Conservation (phyloP, 257 asterid species). For the Nyctanthes arbortristis region DNA sequence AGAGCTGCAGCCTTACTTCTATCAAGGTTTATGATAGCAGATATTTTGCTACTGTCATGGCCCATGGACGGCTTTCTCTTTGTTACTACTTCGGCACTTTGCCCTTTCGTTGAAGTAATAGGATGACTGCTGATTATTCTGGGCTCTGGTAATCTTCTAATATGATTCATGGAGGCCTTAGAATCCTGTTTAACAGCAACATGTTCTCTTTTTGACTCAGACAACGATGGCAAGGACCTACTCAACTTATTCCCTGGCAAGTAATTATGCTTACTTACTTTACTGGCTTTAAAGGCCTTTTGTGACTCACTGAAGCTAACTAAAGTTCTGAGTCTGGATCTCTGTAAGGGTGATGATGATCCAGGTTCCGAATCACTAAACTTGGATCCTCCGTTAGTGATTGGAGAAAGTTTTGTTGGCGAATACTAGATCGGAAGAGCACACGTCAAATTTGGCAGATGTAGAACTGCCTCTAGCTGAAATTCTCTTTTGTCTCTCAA, state of each 20-base stretch:
- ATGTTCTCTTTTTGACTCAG: slow-evolving; percentile 57
- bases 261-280: slow-evolving; percentile 46
- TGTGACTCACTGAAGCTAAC: slow-evolving; percentile 44
- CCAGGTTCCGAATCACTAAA: slow-evolving; percentile 91
- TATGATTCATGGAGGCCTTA: slow-evolving; percentile 65
- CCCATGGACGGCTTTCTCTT: slow-evolving; percentile 59
- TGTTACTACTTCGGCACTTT: slow-evolving; percentile 49
- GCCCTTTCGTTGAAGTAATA: slow-evolving; percentile 42
- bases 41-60: slow-evolving; percentile 67
- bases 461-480: slow-evolving; percentile 62
- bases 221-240: slow-evolving; percentile 69
- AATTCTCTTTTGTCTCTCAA: slow-evolving; percentile 83
- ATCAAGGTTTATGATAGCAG: slow-evolving; percentile 76
- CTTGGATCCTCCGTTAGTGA: slow-evolving; percentile 71
- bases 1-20: slow-evolving; percentile 74
- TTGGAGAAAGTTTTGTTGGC: slow-evolving; percentile 64
- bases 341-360: slow-evolving; percentile 85
- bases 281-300: slow-evolving; percentile 55
- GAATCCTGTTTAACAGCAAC: slow-evolving; percentile 54
- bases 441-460: slow-evolving; percentile 42
- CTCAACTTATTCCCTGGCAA: slow-evolving; percentile 59
- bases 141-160: slow-evolving; percentile 87
- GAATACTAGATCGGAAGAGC: slow-evolving; percentile 49
- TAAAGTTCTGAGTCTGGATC: slow-evolving; percentile 75
- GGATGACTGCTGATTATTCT: slow-evolving; percentile 46